Percentiles rank a stretch among this genome's conserved stretches.
Evolutionary conservation across 352 stramenopile species (phyloP).

Genomic region (Phytopythium boreale): DNA sequence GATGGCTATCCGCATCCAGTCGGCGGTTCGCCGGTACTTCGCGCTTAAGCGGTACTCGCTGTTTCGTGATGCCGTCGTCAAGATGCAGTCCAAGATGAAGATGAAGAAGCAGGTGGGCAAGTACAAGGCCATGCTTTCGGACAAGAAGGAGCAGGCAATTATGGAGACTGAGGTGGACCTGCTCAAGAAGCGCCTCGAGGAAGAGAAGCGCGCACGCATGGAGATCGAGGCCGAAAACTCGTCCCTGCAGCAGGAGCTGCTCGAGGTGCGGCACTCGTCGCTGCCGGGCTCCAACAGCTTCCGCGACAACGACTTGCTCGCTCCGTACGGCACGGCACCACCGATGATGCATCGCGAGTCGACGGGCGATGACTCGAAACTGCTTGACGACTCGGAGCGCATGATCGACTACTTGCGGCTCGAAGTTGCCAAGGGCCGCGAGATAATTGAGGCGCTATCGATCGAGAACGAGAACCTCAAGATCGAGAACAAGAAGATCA

Average conservation of each 20-base stretch:
- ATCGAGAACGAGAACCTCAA: slow-evolving; percentile 85
- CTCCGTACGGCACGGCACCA: slow-evolving; percentile 12
- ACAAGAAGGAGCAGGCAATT: slow-evolving; percentile 60
- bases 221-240: slow-evolving; percentile 76
- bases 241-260: slow-evolving; percentile 67
- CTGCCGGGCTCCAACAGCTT: slow-evolving; percentile 24
- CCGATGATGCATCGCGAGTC: slow-evolving; percentile 25
- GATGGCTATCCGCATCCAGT: slow-evolving; percentile 62
- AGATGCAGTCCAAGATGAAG: slow-evolving; percentile 66
- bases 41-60: slow-evolving; percentile 45
- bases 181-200: slow-evolving; percentile 71
- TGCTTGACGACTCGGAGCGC: slow-evolving; percentile 78
- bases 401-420: slow-evolving; percentile 85
- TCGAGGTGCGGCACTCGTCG: slow-evolving; percentile 54
- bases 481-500: slow-evolving; percentile 86
- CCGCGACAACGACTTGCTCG: slow-evolving; percentile 41
- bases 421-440: slow-evolving; percentile 73
- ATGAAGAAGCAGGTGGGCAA: slow-evolving; percentile 79
- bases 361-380: slow-evolving; percentile 51
- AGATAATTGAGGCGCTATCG: slow-evolving; percentile 58
- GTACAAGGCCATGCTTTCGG: slow-evolving; percentile 52
- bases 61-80: slow-evolving; percentile 68
- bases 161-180: slow-evolving; percentile 79
- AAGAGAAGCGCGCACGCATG: slow-evolving; percentile 68
- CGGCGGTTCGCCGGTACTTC: slow-evolving; percentile 41